Percentiles rank a stretch among this genome's conserved stretches.
Evolutionary conservation across 352 stramenopile genomes (phyloP).

Genomic region (Globisporangium uncinulatum): DNA sequence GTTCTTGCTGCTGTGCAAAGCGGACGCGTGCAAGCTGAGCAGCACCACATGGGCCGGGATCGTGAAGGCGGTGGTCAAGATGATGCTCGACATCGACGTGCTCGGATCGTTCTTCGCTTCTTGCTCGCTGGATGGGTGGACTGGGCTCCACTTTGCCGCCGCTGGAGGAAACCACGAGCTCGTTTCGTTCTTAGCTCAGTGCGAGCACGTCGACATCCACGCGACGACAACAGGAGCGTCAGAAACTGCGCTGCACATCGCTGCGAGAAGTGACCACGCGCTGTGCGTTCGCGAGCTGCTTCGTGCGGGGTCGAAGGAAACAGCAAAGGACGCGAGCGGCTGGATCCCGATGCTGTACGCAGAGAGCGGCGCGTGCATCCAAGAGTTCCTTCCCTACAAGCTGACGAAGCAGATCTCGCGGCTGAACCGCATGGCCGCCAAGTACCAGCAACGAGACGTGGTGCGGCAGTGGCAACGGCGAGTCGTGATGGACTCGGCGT

Average conservation of each 20-base stretch:
- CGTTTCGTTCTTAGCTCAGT: slow-evolving; percentile 26
- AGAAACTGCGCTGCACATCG: slow-evolving; percentile 60
- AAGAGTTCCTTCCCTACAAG: slow-evolving; percentile 55
- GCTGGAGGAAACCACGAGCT: slow-evolving; percentile 45
- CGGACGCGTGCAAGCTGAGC: neutral
- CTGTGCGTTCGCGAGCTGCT: slow-evolving; percentile 38
- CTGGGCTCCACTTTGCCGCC: slow-evolving; percentile 44
- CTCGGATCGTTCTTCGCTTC: slow-evolving; percentile 46
- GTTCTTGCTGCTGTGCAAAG: slow-evolving; percentile 46
- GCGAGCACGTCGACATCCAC: slow-evolving; percentile 30
- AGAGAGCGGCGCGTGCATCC: slow-evolving; percentile 17
- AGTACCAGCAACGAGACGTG: slow-evolving; percentile 36
- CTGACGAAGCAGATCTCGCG: slow-evolving; percentile 48
- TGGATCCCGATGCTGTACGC: slow-evolving; percentile 50
- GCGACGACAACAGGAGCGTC: slow-evolving; percentile 23
- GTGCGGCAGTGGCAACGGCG: slow-evolving; percentile 41
- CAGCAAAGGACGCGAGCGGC: slow-evolving; percentile 35
- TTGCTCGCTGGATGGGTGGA: slow-evolving; percentile 36
- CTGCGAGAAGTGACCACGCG: slow-evolving; percentile 24
- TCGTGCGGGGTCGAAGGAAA: slow-evolving; percentile 24
- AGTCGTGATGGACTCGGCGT: slow-evolving; percentile 34
- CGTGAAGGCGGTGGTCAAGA: slow-evolving; percentile 28
- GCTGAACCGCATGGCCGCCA: slow-evolving; percentile 41
- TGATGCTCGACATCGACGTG: slow-evolving; percentile 58
- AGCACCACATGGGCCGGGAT: slow-evolving; percentile 14